Percentiles rank a stretch among this genome's conserved stretches.
Conservation (phyloP, 305 asterid genomes). For the Striga hermonthica region DNA sequence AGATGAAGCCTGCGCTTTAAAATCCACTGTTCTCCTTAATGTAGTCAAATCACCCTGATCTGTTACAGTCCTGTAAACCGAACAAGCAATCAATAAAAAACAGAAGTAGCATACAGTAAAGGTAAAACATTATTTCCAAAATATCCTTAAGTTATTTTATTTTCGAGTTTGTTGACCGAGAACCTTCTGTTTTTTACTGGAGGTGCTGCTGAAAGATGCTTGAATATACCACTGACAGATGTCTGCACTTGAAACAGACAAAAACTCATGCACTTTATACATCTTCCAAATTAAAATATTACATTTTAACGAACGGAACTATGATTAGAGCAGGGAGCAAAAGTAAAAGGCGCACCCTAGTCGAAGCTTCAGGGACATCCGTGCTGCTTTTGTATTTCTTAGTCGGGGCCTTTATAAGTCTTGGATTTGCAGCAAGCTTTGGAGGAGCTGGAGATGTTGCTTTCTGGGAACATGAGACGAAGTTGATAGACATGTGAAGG, state of each 20-base stretch:
- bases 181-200: conserved; percentile 50
- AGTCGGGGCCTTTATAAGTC: conserved; percentile 39
- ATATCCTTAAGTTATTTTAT: conserved; percentile 1
- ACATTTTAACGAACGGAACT: background rate
- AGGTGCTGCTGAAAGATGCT: conserved; percentile 38
- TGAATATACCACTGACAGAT: conserved; percentile 38
- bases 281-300: conserved; percentile 16
- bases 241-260: conserved; percentile 41
- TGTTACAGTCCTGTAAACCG: conserved; percentile 41
- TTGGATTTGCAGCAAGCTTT: conserved; percentile 40
- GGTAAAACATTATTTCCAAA: background rate
- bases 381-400: conserved; percentile 45
- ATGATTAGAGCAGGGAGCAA: conserved; percentile 16
- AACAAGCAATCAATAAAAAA: conserved; percentile 14
- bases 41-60: conserved; percentile 33
- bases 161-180: conserved; percentile 17
- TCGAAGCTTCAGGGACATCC: conserved; percentile 37
- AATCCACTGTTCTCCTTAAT: conserved; percentile 32
- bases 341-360: conserved; percentile 43
- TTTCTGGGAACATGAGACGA: conserved; percentile 39
- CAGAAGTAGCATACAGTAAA: background rate
- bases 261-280: conserved; percentile 17
- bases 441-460: conserved; percentile 39
- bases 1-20: conserved; percentile 34
- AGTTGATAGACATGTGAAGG: conserved; percentile 57